phyloP scores from a whole-genome alignment of 2,329 filamentous ascomycete species.

The Trichoderma simmonsii region DNA sequence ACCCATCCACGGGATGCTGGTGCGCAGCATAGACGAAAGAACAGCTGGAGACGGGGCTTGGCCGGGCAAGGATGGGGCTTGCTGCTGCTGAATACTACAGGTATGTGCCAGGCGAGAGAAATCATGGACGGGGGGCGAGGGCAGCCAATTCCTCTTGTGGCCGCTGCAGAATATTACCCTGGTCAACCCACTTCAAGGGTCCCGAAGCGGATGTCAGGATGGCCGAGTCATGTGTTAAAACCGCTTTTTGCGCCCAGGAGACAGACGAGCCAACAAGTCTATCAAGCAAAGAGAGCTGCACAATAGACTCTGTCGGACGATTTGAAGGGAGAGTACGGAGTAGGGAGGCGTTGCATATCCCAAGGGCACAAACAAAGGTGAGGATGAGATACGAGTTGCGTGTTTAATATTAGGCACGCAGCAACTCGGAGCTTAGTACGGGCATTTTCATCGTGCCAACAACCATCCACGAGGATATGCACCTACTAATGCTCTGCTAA shows the following conservation, averaged over 20 bases:
- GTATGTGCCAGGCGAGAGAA: neutral
- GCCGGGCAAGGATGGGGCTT: neutral
- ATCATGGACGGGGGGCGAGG: constrained; percentile 1
- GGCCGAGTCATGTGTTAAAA: constrained; percentile 14
- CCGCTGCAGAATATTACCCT: constrained; percentile 1
- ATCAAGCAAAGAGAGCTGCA: neutral
- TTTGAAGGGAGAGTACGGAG: neutral
- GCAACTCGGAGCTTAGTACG: neutral
- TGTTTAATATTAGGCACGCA: neutral
- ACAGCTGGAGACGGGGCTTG: neutral
- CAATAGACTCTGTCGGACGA: neutral
- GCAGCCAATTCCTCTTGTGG: constrained; percentile 4
- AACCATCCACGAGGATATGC: neutral
- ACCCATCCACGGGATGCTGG: neutral
- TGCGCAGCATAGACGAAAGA: constrained; percentile 3
- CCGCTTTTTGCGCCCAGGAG: constrained; percentile 14
- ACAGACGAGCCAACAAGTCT: neutral
- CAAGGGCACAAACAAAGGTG: neutral
- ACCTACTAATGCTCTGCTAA: neutral
- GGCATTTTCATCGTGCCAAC: neutral
- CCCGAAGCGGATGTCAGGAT: constrained; percentile 6
- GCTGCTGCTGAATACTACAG: neutral
- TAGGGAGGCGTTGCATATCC: neutral
- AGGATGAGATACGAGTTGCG: neutral
- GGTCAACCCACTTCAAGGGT: constrained; percentile 7